These are phyloP conservation scores for Postia placenta DNA, from an alignment of 768 basidiomycete species.

Conservation along the genomic window DNA sequence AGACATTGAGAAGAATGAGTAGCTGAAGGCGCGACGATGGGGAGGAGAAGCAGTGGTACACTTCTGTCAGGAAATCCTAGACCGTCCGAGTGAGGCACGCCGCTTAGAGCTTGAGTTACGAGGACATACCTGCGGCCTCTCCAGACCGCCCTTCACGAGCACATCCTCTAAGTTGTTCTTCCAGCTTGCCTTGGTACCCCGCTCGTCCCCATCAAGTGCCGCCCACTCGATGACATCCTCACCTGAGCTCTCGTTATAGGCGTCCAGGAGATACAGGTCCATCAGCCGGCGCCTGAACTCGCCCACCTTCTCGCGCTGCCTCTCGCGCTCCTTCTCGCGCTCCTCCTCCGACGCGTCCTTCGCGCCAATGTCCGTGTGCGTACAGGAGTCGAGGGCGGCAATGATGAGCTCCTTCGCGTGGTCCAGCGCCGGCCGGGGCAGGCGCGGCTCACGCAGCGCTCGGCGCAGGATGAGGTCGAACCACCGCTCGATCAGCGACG, in stretches of 20 bases:
- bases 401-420: constrained; percentile 72
- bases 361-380: constrained; percentile 1
- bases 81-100: constrained; percentile 4
- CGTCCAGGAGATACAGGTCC: constrained; percentile 74
- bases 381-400: constrained; percentile 39
- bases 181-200: constrained; percentile 58
- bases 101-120: background rate
- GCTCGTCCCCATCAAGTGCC: constrained; percentile 54
- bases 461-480: constrained; percentile 77
- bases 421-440: constrained; percentile 50
- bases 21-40: constrained; percentile 67
- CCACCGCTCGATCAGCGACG: constrained; percentile 71
- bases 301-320: constrained; percentile 42
- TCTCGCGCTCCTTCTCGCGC: constrained; percentile 34
- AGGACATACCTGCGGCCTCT: constrained; percentile 55
- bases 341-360: constrained; percentile 6
- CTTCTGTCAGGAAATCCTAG: constrained; percentile 71
- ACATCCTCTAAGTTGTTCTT: constrained; percentile 76
- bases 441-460: constrained; percentile 66
- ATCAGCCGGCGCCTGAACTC: constrained; percentile 66
- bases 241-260: constrained; percentile 67
- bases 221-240: constrained; percentile 74
- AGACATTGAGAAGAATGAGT: constrained; percentile 56
- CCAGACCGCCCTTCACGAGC: constrained; percentile 57
- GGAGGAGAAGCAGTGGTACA: constrained; percentile 53